These are phyloP conservation scores for Thelephora ganbajun DNA, from an alignment of 768 basidiomycete genomes.

Conservation along the genomic window DNA sequence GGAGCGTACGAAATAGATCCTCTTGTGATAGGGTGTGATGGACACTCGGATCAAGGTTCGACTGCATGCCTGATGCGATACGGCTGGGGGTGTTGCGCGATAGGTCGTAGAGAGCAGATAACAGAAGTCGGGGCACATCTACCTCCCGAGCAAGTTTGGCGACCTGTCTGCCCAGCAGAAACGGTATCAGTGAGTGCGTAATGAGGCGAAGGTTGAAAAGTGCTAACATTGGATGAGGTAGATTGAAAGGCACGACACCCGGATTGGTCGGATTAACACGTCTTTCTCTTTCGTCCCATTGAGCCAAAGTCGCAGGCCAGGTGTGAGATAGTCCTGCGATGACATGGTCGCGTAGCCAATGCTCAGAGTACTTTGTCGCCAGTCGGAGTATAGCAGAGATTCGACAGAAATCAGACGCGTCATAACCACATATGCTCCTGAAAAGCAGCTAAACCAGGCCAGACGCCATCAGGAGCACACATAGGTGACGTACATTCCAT, in stretches of 20 bases:
- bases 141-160: constrained; percentile 54
- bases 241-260: constrained; percentile 34
- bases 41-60: constrained; percentile 19
- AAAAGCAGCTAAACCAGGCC: constrained; percentile 7
- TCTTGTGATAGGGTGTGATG: constrained; percentile 30
- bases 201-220: background rate
- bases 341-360: constrained; percentile 41
- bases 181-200: background rate
- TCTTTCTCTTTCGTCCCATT: constrained; percentile 60
- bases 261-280: constrained; percentile 24
- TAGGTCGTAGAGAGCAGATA: constrained; percentile 71
- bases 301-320: constrained; percentile 49
- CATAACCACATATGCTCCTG: constrained; percentile 22
- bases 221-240: constrained; percentile 61
- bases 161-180: constrained; percentile 29
- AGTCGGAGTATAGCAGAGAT: constrained; percentile 47
- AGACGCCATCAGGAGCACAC: too few species aligned
- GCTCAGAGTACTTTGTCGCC: constrained; percentile 49
- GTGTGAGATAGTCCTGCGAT: constrained; percentile 33
- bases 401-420: constrained; percentile 27
- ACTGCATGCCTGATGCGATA: constrained; percentile 34
- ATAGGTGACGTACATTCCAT: constrained; percentile 41
- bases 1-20: constrained; percentile 47
- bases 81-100: constrained; percentile 55
- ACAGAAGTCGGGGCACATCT: constrained; percentile 42